A percentile compares a stretch with the other conserved stretches of the same genome.
These are phyloP conservation scores for Aschersonia sp. DNA, from an alignment of 2,329 filamentous ascomycete genomes.

Conservation along the genomic window DNA sequence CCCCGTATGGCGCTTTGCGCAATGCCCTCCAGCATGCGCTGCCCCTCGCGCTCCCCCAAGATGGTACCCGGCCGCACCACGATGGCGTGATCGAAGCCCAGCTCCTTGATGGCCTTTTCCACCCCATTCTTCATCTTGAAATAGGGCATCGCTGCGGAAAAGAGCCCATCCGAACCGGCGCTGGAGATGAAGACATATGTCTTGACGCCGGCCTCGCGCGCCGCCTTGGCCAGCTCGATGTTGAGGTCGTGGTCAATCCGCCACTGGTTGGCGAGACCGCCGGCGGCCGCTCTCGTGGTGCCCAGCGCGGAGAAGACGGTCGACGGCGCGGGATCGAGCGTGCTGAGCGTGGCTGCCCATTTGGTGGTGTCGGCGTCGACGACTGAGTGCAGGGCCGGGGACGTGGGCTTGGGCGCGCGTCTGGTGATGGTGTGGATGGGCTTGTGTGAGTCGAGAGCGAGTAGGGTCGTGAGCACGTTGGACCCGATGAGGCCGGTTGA, in stretches of 20 bases:
- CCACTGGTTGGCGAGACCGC: constrained; percentile 65
- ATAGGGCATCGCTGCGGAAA: constrained; percentile 30
- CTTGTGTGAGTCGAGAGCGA: constrained; percentile 36
- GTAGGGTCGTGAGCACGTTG: constrained; percentile 56
- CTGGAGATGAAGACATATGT: constrained; percentile 68
- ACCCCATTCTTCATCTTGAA: constrained; percentile 74
- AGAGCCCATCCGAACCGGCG: constrained; percentile 27
- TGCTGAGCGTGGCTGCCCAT: constrained; percentile 50
- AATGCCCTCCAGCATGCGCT: constrained; percentile 42
- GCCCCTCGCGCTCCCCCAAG: constrained; percentile 52
- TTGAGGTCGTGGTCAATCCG: constrained; percentile 84
- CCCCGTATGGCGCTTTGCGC: constrained; percentile 39
- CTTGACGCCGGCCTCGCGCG: constrained; percentile 55
- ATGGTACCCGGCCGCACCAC: constrained; percentile 65
- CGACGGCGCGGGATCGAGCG: constrained; percentile 38
- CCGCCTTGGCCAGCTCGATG: constrained; percentile 59
- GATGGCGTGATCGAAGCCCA: constrained; percentile 66
- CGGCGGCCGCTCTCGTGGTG: constrained; percentile 64
- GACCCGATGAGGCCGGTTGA: constrained; percentile 57
- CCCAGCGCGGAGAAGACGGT: constrained; percentile 68
- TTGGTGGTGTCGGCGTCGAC: constrained; percentile 51
- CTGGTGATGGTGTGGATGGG: constrained; percentile 52
- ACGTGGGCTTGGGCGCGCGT: constrained; percentile 40
- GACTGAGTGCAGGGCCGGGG: constrained; percentile 45
- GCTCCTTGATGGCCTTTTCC: constrained; percentile 58